phyloP scores from a whole-genome alignment of 1,284 basidiomycete genomes.

The Ceratobasidium sp. region DNA sequence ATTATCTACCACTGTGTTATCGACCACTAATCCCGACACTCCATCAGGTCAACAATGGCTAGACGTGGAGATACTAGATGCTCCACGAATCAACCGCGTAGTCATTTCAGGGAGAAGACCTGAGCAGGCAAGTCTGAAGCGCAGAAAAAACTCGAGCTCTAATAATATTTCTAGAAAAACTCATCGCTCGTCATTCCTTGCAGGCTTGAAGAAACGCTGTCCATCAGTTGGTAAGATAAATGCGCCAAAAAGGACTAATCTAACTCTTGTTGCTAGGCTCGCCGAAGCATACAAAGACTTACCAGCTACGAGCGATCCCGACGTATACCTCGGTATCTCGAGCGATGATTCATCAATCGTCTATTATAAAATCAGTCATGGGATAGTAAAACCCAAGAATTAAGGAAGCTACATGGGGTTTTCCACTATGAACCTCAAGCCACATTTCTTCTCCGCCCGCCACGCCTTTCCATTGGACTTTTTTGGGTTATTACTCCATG shows the following conservation, averaged over 20 bases:
- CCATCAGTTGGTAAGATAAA: conserved; percentile 57
- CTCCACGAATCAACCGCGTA: conserved; percentile 64
- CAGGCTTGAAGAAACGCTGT: conserved; percentile 70
- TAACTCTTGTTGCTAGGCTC: conserved; percentile 47
- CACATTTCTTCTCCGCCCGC: too few species aligned
- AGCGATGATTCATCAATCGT: conserved; percentile 81
- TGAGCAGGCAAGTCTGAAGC: conserved; percentile 59
- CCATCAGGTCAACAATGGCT: conserved; percentile 73
- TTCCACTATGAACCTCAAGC: too few species aligned
- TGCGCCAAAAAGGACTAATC: background rate
- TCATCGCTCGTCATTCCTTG: conserved; percentile 71
- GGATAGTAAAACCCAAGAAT: conserved; percentile 71
- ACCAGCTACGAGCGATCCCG: background rate
- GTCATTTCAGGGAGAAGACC: conserved; percentile 69
- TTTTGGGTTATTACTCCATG: too few species aligned
- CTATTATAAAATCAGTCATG: conserved; percentile 79
- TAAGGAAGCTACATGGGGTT: conserved; percentile 53
- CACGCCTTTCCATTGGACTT: too few species aligned
- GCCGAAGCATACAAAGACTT: background rate
- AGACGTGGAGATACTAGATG: conserved; percentile 68
- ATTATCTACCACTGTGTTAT: conserved; percentile 7
- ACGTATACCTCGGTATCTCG: conserved; percentile 69
- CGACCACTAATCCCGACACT: conserved; percentile 6
- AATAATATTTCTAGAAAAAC: conserved; percentile 51
- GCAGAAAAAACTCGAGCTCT: background rate